These are phyloP conservation scores for Fonsecaea erecta DNA, from an alignment of 2,329 filamentous ascomycete species.

Conservation along the genomic window DNA sequence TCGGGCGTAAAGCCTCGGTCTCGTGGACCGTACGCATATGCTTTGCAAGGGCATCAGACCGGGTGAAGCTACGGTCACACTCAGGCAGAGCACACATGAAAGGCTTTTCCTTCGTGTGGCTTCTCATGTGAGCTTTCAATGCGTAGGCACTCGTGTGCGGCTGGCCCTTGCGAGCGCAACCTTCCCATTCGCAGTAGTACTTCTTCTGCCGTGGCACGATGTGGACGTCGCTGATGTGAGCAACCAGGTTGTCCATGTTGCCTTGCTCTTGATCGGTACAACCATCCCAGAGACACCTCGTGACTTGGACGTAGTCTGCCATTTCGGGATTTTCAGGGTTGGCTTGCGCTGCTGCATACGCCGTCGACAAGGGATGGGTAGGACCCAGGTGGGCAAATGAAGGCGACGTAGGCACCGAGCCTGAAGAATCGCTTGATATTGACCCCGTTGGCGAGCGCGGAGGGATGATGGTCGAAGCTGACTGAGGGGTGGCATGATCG, in stretches of 20 bases:
- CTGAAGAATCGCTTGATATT: slow-evolving; percentile 88
- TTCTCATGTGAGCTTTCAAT: slow-evolving; percentile 94
- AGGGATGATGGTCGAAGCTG: slow-evolving; percentile 41
- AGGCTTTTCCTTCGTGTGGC: slow-evolving; percentile 96
- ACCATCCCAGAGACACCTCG: slow-evolving; percentile 76
- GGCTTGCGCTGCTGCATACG: slow-evolving; percentile 41
- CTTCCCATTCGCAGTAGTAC: slow-evolving; percentile 97
- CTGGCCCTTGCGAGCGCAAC: slow-evolving; percentile 84
- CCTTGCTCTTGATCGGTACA: slow-evolving; percentile 72
- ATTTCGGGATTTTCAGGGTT: slow-evolving; percentile 38
- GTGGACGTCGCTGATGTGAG: slow-evolving; percentile 89
- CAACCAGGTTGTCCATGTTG: slow-evolving; percentile 80
- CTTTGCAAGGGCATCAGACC: slow-evolving; percentile 93
- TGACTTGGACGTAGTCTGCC: slow-evolving; percentile 62
- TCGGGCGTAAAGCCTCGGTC: slow-evolving; percentile 85
- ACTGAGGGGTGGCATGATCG: slow-evolving; percentile 58
- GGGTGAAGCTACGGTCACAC: slow-evolving; percentile 94
- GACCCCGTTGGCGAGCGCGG: slow-evolving; percentile 63
- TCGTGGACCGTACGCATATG: slow-evolving; percentile 99
- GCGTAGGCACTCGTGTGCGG: slow-evolving; percentile 95
- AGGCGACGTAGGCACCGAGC: slow-evolving; percentile 76
- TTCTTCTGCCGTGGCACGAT: slow-evolving; percentile 93
- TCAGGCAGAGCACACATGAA: slow-evolving; percentile 97
- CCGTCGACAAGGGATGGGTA: slow-evolving; percentile 42
- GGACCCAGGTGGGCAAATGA: slow-evolving; percentile 62